phyloP scores from a whole-genome alignment of 169 alveolate species.

The Plasmodium sp. region DNA sequence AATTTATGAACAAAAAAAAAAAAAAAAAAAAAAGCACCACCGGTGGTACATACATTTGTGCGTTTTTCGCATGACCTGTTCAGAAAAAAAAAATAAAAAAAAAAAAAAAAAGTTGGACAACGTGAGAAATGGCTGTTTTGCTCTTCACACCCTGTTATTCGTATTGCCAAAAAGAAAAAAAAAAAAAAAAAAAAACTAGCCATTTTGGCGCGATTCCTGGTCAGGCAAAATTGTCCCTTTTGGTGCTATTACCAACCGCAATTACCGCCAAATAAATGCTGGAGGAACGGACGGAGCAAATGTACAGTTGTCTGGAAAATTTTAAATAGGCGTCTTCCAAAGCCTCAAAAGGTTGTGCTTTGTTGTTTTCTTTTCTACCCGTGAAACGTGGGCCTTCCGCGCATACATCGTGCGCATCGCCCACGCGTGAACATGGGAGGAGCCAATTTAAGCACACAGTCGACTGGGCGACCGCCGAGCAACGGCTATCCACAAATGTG shows the following conservation, averaged over 20 bases:
- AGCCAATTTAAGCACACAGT: neutral
- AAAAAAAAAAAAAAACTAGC: conserved; percentile 10
- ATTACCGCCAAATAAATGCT: neutral
- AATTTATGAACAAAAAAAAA: neutral
- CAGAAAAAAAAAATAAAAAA: conserved; percentile 13
- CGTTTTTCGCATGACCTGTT: conserved; percentile 7
- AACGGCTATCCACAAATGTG: neutral
- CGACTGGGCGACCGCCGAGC: neutral
- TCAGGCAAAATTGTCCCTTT: neutral
- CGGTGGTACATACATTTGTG: neutral
- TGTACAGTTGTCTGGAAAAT: neutral
- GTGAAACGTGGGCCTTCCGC: neutral
- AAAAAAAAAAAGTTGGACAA: neutral
- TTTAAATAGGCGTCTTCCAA: neutral
- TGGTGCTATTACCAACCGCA: neutral
- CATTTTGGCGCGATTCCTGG: neutral
- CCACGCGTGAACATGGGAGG: neutral
- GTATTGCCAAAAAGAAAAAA: neutral
- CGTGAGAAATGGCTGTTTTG: neutral
- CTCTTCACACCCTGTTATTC: neutral
- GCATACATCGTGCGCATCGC: neutral
- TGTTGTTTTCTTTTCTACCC: neutral
- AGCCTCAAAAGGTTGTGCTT: neutral
- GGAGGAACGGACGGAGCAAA: neutral
- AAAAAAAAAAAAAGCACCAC: neutral